These are phyloP conservation scores for Erythrobasidium hasegawianum DNA, from an alignment of 1,284 basidiomycete genomes.

Conservation along the genomic window DNA sequence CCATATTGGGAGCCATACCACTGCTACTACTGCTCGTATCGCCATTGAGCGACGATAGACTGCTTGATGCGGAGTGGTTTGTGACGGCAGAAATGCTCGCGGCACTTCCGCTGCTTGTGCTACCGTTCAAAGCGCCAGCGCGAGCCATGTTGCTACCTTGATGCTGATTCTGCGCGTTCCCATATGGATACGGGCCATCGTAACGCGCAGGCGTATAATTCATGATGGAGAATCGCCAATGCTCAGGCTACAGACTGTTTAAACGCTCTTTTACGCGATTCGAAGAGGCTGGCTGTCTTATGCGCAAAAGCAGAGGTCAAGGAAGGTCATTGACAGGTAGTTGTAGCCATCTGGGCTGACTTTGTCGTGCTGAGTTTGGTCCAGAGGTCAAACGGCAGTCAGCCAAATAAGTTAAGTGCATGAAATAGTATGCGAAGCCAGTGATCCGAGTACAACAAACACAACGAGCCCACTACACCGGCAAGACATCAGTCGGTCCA, in stretches of 20 bases:
- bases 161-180: background rate
- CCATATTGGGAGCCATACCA: slow-evolving; percentile 10
- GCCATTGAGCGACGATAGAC: slow-evolving; percentile 19
- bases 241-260: too few species aligned
- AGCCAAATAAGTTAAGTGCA: too few species aligned
- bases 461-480: too few species aligned
- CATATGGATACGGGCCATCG: slow-evolving; percentile 28
- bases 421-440: too few species aligned
- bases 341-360: background rate
- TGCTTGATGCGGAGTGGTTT: slow-evolving; percentile 27
- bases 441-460: too few species aligned
- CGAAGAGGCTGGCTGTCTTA: too few species aligned
- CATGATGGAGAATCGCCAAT: background rate
- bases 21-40: slow-evolving; percentile 9
- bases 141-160: too few species aligned
- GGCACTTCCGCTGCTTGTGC: background rate
- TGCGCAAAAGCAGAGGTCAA: background rate
- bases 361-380: too few species aligned
- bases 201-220: slow-evolving; percentile 30
- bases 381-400: too few species aligned
- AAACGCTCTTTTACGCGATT: too few species aligned
- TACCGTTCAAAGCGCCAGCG: too few species aligned
- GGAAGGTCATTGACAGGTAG: background rate
- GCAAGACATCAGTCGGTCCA: too few species aligned
- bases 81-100: slow-evolving; percentile 1